Conservation (phyloP, 148 eudicot genomes). For the Drosera capensis region DNA sequence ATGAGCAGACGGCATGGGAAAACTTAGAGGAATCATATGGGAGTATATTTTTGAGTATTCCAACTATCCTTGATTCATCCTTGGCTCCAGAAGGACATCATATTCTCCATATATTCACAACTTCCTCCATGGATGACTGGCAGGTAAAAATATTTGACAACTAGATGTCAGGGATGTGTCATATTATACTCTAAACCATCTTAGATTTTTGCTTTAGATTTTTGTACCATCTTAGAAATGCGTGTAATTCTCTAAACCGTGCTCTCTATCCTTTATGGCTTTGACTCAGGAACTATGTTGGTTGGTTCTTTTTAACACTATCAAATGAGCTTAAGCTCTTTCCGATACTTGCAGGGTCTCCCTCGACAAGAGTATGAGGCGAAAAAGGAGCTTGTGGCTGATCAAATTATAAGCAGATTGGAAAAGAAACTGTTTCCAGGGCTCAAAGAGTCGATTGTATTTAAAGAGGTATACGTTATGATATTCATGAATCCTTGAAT, state of each 20-base stretch:
- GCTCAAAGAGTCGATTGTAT: slow-evolving; percentile 57
- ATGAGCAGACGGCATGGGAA: slow-evolving; percentile 59
- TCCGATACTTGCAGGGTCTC: slow-evolving; percentile 39
- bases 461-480: slow-evolving; percentile 47
- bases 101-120: slow-evolving; percentile 90
- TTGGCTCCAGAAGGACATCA: slow-evolving; percentile 85
- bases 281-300: too few relatives aligned
- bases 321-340: neutral
- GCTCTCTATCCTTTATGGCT: too few relatives aligned
- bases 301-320: too few relatives aligned
- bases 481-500: neutral
- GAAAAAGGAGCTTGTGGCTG: slow-evolving; percentile 81
- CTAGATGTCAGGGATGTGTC: too few relatives aligned
- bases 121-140: slow-evolving; percentile 87
- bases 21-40: slow-evolving; percentile 72
- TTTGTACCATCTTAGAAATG: too few relatives aligned
- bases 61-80: slow-evolving; percentile 82
- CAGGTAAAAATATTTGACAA: slow-evolving; percentile 27
- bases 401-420: slow-evolving; percentile 72
- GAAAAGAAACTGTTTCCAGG: slow-evolving; percentile 87
- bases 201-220: too few relatives aligned
- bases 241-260: too few relatives aligned
- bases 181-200: too few relatives aligned
- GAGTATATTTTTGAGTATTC: slow-evolving; percentile 96
- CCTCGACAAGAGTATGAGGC: slow-evolving; percentile 51